Evolutionary conservation across 345 rosid genomes (phyloP).

Genomic region (Bruguiera sexangula): DNA sequence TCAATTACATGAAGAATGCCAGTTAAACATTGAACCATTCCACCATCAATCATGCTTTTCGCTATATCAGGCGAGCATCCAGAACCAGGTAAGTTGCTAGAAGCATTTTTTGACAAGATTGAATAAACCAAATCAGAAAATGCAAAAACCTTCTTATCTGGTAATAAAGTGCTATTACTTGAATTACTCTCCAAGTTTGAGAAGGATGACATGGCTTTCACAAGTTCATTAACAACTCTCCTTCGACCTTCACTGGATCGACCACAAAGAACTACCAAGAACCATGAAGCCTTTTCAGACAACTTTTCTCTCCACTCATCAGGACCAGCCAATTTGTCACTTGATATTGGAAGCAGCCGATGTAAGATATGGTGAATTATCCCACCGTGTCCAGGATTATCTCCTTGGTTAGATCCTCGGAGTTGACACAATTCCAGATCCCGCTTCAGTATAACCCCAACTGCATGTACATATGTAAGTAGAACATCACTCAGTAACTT

Average conservation of each 20-base stretch:
- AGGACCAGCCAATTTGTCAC: constrained; percentile 68
- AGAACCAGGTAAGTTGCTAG: constrained; percentile 76
- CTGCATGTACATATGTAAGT: constrained; percentile 84
- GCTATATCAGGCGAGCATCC: constrained; percentile 93
- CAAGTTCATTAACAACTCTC: constrained; percentile 80
- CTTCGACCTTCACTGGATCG: constrained; percentile 92
- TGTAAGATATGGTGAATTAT: constrained; percentile 79
- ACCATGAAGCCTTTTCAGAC: constrained; percentile 90
- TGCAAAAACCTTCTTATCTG: constrained; percentile 71
- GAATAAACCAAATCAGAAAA: constrained; percentile 76
- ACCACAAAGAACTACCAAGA: constrained; percentile 80
- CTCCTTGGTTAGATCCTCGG: constrained; percentile 59
- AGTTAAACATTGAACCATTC: constrained; percentile 73
- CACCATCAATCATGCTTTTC: constrained; percentile 91
- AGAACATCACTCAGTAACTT: constrained; percentile 87
- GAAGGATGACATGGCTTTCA: constrained; percentile 66
- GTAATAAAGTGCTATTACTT: constrained; percentile 48
- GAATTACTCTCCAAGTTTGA: constrained; percentile 66
- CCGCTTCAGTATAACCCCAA: constrained; percentile 74
- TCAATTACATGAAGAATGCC: constrained; percentile 81
- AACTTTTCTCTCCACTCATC: constrained; percentile 87
- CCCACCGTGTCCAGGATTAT: constrained; percentile 56
- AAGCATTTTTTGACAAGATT: constrained; percentile 80
- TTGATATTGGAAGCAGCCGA: constrained; percentile 64
- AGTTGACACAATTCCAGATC: constrained; percentile 73